Evolutionary conservation across 2,329 filamentous ascomycete genomes (phyloP), one percentile per base, ranked within the genome.

Genomic region (Pseudopithomyces chartarum): DNA sequence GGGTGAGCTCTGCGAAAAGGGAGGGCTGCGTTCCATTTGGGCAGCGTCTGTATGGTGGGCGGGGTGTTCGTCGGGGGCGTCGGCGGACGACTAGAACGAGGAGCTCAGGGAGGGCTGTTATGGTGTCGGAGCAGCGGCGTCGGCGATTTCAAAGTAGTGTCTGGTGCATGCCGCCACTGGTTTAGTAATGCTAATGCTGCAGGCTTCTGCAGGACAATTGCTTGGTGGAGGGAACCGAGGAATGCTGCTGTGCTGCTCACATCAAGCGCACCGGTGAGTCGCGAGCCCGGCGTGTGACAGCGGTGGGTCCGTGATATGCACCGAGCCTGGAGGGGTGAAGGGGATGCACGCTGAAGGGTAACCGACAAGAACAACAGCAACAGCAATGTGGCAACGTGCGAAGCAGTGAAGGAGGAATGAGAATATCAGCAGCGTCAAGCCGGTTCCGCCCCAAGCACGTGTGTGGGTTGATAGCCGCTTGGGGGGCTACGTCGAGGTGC

Each of bases 151-250:
- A 72, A 66, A 58, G 61, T 61, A 58, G 26, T 8, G 5, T 29
- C 26, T 29, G 26, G 26, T 5, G 65, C 66, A 68, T 69, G 55
- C 61, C 69, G 69, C 68, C 66, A 70, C 68, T 36, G 36, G 36
- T 44, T 42, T 47, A 49, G 42, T 36, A 44, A 49, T 45, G 38
- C 20, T 15, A n/a, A 33, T 19, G 29, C 19, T 53, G 48, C 17
- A 39, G 47, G 1, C 19, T 52, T 22, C 17, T 45, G 34, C 51
- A 34, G 47, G 47, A 32, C 51, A 40, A 19, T 1, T n/a, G 33
- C 22, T 15, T 4, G 8, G 7, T 22, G 22, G 11, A 15, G 12
- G 8, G 13, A n/a, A 44, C 49, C 32, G 29, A 34, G 34, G 34
- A 26, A 39, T 20, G 46, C 46, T 39, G 20, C 33, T 29, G 15